These are phyloP conservation scores for Termitomyces titanicus DNA, from an alignment of 768 basidiomycete genomes.

Conservation along the genomic window DNA sequence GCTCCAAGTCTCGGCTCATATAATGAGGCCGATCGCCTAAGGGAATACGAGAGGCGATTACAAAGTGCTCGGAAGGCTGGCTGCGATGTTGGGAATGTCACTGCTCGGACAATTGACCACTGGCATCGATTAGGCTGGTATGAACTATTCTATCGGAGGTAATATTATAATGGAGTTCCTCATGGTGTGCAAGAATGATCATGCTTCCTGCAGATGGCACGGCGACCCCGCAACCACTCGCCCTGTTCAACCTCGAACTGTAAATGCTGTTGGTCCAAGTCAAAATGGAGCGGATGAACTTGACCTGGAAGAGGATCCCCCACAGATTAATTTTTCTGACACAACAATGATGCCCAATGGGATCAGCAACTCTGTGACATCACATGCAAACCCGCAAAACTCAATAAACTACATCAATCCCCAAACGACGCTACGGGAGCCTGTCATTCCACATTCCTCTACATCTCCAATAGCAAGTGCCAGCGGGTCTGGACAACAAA, in stretches of 20 bases:
- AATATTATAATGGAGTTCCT: conserved; percentile 9
- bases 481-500: conserved; percentile 15
- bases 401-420: conserved; percentile 31
- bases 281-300: conserved; percentile 35
- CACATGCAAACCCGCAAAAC: conserved; percentile 25
- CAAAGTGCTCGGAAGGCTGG: conserved; percentile 61
- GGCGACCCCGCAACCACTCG: conserved; percentile 61
- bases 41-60: conserved; percentile 71
- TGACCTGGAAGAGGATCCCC: conserved; percentile 50
- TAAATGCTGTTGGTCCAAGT: conserved; percentile 27
- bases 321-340: conserved; percentile 39
- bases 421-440: conserved; percentile 34
- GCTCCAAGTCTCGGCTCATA: conserved; percentile 32
- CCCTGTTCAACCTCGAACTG: conserved; percentile 35
- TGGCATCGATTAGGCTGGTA: conserved; percentile 83
- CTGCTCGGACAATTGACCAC: conserved; percentile 70
- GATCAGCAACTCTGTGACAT: conserved; percentile 23
- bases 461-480: conserved; percentile 21
- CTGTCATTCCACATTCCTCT: conserved; percentile 19
- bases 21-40: conserved; percentile 59
- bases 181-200: conserved; percentile 5
- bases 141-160: conserved; percentile 67
- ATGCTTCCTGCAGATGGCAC: conserved; percentile 46
- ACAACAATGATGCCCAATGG: conserved; percentile 29
- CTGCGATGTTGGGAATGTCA: conserved; percentile 71